Conservation (phyloP, 2,329 filamentous ascomycete species). For the Diaporthe sp. region DNA sequence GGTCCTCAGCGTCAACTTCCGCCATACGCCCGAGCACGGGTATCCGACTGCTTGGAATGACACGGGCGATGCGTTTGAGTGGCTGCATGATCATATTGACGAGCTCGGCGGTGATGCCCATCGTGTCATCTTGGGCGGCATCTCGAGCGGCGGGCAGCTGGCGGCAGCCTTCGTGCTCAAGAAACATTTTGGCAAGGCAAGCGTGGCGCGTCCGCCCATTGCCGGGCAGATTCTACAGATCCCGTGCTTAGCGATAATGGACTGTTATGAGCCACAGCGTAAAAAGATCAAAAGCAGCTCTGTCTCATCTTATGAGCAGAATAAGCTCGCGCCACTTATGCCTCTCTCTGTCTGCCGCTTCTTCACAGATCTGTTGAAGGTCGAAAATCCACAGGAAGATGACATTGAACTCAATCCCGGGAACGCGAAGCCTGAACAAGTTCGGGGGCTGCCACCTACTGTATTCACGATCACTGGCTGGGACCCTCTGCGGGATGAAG, state of each 20-base stretch:
- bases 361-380: constrained; percentile 47
- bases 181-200: constrained; percentile 49
- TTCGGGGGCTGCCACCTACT: constrained; percentile 58
- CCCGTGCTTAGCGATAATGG: constrained; percentile 54
- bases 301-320: constrained; percentile 59
- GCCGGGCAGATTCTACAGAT: constrained; percentile 66
- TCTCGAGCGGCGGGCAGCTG: constrained; percentile 57
- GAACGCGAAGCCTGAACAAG: constrained; percentile 47
- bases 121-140: constrained; percentile 56
- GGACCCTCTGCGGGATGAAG: constrained; percentile 64
- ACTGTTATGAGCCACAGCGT: constrained; percentile 48
- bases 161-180: constrained; percentile 49
- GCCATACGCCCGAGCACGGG: constrained; percentile 66
- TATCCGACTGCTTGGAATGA: constrained; percentile 69
- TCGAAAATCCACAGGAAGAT: constrained; percentile 42
- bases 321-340: constrained; percentile 63
- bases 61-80: constrained; percentile 65
- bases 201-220: constrained; percentile 47
- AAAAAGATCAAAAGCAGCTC: constrained; percentile 52
- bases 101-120: constrained; percentile 52
- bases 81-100: constrained; percentile 61
- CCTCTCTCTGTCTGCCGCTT: constrained; percentile 52
- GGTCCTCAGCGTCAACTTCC: constrained; percentile 69
- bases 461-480: constrained; percentile 59
- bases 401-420: constrained; percentile 57